phyloP scores from a whole-genome alignment of 1,284 basidiomycete genomes.

The Trichosporon sp. region DNA sequence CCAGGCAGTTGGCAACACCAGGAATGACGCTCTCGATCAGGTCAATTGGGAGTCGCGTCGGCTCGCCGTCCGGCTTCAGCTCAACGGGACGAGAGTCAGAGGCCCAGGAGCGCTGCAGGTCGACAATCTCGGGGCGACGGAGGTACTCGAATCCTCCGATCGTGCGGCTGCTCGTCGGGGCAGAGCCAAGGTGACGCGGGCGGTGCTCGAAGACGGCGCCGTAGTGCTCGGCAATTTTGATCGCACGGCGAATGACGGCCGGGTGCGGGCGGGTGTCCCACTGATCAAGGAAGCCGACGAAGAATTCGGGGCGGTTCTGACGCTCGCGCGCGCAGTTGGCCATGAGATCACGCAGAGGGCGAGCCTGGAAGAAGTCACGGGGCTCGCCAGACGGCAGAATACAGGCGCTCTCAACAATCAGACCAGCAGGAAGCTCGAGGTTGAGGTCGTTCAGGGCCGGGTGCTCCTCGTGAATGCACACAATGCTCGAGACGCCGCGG shows the following conservation, averaged over 20 bases:
- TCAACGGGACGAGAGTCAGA: not conserved
- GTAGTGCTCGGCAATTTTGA: constrained; percentile 10
- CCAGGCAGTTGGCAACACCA: constrained; percentile 1
- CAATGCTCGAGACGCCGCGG: not conserved
- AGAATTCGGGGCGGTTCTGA: constrained; percentile 8
- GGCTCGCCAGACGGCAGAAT: constrained; percentile 9
- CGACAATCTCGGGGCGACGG: constrained; percentile 10
- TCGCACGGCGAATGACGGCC: constrained; percentile 7
- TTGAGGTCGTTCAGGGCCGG: constrained; percentile 4
- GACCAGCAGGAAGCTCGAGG: not conserved
- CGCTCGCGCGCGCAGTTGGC: constrained; percentile 5
- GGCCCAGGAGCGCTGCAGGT: constrained; percentile 8
- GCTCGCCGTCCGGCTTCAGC: not conserved
- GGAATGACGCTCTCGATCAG: constrained; percentile 3
- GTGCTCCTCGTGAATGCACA: constrained; percentile 2
- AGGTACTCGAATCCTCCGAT: constrained; percentile 13
- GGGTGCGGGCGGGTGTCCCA: constrained; percentile 9
- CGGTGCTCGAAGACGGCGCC: constrained; percentile 12
- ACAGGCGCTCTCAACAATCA: constrained; percentile 13
- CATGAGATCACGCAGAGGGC: constrained; percentile 4
- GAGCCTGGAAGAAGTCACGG: constrained; percentile 12
- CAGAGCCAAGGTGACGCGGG: not conserved
- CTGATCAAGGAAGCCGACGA: constrained; percentile 8
- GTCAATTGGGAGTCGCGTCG: not conserved
- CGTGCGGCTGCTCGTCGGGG: not conserved